These are phyloP conservation scores for Cinnamomum chago DNA, from an alignment of 164 flowering plant species.

Conservation along the genomic window DNA sequence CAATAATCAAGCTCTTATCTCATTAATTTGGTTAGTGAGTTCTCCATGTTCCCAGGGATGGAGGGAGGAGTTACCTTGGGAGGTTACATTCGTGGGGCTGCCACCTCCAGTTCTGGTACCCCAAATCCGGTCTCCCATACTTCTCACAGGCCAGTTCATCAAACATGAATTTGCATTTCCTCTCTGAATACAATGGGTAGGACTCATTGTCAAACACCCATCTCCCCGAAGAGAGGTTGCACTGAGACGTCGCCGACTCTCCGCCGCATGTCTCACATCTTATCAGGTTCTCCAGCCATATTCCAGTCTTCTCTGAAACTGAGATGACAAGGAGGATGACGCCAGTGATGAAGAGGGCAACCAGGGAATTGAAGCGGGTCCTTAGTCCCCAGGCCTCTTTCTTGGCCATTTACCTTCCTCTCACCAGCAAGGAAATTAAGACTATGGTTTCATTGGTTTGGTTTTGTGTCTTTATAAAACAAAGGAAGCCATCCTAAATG, in stretches of 20 bases:
- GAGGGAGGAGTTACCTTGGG: constrained; percentile 52
- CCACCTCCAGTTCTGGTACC: constrained; percentile 86
- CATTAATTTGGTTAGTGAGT: too few relatives aligned
- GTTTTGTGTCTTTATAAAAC: too few relatives aligned
- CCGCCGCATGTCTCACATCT: not conserved
- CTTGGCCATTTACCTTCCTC: too few relatives aligned
- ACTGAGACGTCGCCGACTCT: constrained; percentile 14
- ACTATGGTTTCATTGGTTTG: too few relatives aligned
- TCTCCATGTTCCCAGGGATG: not conserved
- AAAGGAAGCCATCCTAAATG: too few relatives aligned
- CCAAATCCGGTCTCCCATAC: constrained; percentile 70
- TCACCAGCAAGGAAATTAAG: too few relatives aligned
- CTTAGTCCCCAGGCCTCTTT: too few relatives aligned
- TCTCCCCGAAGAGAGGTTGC: constrained; percentile 65
- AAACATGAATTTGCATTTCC: constrained; percentile 70
- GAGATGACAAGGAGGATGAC: constrained; percentile 33
- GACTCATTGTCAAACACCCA: constrained; percentile 78
- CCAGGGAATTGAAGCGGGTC: constrained; percentile 22
- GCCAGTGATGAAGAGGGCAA: constrained; percentile 27
- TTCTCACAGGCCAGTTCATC: constrained; percentile 83
- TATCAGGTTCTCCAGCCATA: constrained; percentile 5
- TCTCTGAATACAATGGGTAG: constrained; percentile 68
- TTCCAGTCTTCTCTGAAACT: constrained; percentile 24
- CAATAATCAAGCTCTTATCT: too few relatives aligned
- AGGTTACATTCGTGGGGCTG: constrained; percentile 81